Conservation (phyloP, 495 filamentous ascomycete genomes). For the Neurospora sp. region DNA sequence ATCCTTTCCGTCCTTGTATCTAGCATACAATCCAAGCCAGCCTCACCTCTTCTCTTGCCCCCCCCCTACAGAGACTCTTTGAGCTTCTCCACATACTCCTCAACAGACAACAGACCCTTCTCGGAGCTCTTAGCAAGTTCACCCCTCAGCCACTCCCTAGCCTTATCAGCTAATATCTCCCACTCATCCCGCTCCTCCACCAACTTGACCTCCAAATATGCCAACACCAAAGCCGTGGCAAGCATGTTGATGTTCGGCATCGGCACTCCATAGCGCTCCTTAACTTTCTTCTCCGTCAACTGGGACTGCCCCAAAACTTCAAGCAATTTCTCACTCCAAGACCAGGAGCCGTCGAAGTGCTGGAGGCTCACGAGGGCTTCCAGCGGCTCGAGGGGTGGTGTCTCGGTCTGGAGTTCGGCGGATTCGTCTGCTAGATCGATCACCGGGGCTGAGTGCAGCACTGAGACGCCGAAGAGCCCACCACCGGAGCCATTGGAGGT, state of each 20-base stretch:
- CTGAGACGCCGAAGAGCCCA: too few relatives aligned
- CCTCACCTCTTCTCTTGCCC: not conserved
- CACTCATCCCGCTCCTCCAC: constrained; percentile 34
- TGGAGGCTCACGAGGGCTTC: constrained; percentile 34
- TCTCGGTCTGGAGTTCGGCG: not conserved
- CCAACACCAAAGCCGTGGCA: constrained; percentile 42
- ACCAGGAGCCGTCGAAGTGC: constrained; percentile 41
- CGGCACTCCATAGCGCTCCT: not conserved
- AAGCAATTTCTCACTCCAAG: constrained; percentile 7
- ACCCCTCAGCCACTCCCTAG: constrained; percentile 27
- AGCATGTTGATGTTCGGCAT: constrained; percentile 7
- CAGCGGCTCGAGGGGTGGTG: constrained; percentile 7
- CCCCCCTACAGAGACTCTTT: not conserved
- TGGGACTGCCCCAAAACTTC: constrained; percentile 16
- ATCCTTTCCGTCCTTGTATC: too few relatives aligned
- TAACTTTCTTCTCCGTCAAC: constrained; percentile 1
- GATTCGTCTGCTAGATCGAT: too few relatives aligned
- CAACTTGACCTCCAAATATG: constrained; percentile 35
- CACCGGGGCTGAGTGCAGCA: too few relatives aligned
- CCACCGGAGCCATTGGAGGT: too few relatives aligned
- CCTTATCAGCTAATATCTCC: constrained; percentile 47
- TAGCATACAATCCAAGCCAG: too few relatives aligned
- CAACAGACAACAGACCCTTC: not conserved
- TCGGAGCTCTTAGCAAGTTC: not conserved
- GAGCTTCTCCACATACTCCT: constrained; percentile 7